Evolutionary conservation across 164 flowering plant species (phyloP).

Genomic region (Euptelea pleiosperma): DNA sequence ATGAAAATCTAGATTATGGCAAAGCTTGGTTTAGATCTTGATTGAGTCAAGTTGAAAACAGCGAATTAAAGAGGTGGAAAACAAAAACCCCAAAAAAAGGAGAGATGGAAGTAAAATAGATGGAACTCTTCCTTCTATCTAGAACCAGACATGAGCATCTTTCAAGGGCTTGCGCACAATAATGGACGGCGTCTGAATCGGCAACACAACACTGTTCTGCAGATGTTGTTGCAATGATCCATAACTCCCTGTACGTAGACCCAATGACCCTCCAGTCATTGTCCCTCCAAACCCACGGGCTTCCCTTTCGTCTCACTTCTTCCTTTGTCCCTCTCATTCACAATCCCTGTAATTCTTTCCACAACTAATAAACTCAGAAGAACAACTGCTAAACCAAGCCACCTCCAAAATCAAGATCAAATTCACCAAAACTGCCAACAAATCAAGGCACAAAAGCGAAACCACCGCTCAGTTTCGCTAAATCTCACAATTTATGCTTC

Average conservation of each 20-base stretch:
- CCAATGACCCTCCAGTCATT: conserved; percentile 89
- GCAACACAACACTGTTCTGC: conserved; percentile 32
- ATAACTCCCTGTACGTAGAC: conserved; percentile 64
- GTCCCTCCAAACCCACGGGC: conserved; percentile 35
- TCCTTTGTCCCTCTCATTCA: conserved; percentile 33
- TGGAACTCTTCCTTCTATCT: conserved; percentile 62
- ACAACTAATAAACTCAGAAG: not conserved
- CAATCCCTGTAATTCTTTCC: conserved; percentile 10
- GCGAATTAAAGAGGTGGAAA: too few relatives aligned
- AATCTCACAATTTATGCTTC: conserved; percentile 3
- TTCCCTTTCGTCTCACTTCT: conserved; percentile 43
- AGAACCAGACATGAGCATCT: conserved; percentile 35
- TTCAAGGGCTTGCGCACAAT: conserved; percentile 42
- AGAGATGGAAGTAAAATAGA: too few relatives aligned
- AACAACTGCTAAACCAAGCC: not conserved
- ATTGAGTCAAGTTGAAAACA: too few relatives aligned
- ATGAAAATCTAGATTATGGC: too few relatives aligned
- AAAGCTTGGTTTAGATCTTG: too few relatives aligned
- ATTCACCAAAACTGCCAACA: not conserved
- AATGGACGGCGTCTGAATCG: conserved; percentile 23
- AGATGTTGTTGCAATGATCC: conserved; percentile 58
- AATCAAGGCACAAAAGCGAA: not conserved
- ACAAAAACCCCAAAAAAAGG: too few relatives aligned
- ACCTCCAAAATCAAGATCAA: not conserved
- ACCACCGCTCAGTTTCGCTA: not conserved